A percentile compares a stretch with the other conserved stretches of the same genome.
These are phyloP conservation scores for Massariosphaeria phaeospora DNA, from an alignment of 495 filamentous ascomycete species.

Conservation along the genomic window DNA sequence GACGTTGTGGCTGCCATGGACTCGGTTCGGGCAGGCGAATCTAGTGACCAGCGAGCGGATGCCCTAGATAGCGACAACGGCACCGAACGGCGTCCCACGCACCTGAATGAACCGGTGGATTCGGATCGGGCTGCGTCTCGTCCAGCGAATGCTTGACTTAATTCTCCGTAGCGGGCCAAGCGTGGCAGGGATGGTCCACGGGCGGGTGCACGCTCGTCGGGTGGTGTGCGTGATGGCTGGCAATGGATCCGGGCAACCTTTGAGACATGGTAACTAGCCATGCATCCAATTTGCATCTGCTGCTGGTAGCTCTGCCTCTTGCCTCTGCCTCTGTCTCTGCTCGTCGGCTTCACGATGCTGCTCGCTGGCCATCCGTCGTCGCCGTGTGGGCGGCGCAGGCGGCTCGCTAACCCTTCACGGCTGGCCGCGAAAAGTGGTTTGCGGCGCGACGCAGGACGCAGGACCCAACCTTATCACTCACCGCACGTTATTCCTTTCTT, in stretches of 20 bases:
- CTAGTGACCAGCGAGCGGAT: too few species aligned
- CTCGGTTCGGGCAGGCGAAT: too few species aligned
- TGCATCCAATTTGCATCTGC: too few species aligned
- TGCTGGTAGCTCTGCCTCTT: too few species aligned
- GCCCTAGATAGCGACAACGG: too few species aligned
- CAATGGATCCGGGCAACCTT: too few species aligned
- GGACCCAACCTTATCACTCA: constrained; percentile 22
- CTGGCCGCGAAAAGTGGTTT: neutral
- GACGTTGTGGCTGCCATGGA: too few species aligned
- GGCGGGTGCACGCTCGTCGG: constrained; percentile 1
- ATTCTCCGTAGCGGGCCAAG: constrained; percentile 29
- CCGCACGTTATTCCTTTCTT: constrained; percentile 18
- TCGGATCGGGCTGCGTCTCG: constrained; percentile 14
- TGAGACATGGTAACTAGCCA: too few species aligned
- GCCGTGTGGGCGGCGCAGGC: neutral
- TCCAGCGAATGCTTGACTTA: constrained; percentile 13
- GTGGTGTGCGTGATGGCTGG: neutral
- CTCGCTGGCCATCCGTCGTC: neutral
- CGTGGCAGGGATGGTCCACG: constrained; percentile 12
- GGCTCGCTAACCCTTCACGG: too few species aligned
- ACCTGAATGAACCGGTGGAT: too few species aligned
- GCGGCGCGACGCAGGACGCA: neutral
- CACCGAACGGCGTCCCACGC: too few species aligned
- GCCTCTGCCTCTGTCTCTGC: neutral
- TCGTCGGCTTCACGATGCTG: neutral